Evolutionary conservation across 202 grass and related monocot species (phyloP), one percentile per base, ranked within the genome.

Genomic region (Digitaria exilis): DNA sequence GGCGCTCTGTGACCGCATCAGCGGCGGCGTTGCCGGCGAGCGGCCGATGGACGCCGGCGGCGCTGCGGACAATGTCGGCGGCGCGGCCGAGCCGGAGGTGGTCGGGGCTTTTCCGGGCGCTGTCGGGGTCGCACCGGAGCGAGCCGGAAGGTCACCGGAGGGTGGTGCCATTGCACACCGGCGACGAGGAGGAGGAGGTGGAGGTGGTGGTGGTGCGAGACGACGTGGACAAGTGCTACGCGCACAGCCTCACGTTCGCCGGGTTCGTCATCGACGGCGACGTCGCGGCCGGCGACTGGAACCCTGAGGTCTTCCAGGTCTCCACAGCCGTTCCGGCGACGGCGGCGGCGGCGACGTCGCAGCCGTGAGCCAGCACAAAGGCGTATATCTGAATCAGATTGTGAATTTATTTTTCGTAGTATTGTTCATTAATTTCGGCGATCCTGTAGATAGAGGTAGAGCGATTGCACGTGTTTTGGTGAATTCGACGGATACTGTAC

Each of bases 261-360:
- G 88, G 93, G 6, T 96, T 96, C 73, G 81, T 91, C 57, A 81
- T 96, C 31, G 73, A 89, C 64, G 93, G 93, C 34, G 93, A 96
- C 69, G 88, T 96, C 7, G 86, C 90, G 2, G 86, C 80, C 5
- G 52, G 87, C 17, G 90, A 96, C 76, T 96, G 93, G 93, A 81
- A 84, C 31, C 93, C 90, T 24, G 93, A 96, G 77, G 73, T 89
- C 6, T 89, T 96, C 71, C 93, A 93, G 86, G 50, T 93, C 48
- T 85, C 80, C 0, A 62, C 83, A 6, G 65, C 76, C 29, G 74
- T 92, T 32, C 83, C 84, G 24, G 34, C 24, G 16, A 6, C 50
- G 3, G 22, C 21, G n/a, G n/a, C n/a, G n/a, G n/a, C n/a, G 7
- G 17, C 49, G 28, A 17, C 72, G 24, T 65, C 64, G 2, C 74